A percentile compares a stretch with the other conserved stretches of the same genome.
Conservation (phyloP, 2,329 filamentous ascomycete genomes). For the Septoria linicola region DNA sequence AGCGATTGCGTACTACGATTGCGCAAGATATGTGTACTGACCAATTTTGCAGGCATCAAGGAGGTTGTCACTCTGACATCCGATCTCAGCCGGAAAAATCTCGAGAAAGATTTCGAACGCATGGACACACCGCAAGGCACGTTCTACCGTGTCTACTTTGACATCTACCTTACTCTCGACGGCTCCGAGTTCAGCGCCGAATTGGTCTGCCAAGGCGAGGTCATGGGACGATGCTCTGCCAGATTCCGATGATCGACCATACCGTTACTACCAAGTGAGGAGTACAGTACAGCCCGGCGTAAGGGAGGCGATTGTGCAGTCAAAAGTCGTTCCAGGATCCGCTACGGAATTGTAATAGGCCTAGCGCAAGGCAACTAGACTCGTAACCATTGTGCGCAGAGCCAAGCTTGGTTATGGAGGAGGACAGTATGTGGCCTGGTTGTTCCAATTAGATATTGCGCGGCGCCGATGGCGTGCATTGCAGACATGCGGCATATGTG, state of each 20-base stretch:
- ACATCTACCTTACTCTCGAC: slow-evolving; percentile 85
- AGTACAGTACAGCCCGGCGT: slow-evolving; percentile 19
- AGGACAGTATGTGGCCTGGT: not conserved
- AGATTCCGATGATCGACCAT: slow-evolving; percentile 63
- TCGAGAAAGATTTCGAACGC: slow-evolving; percentile 98
- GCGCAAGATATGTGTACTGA: slow-evolving; percentile 29
- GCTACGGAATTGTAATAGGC: not conserved
- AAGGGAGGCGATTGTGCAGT: slow-evolving; percentile 9
- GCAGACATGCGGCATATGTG: not conserved
- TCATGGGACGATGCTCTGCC: slow-evolving; percentile 95
- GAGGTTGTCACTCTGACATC: slow-evolving; percentile 97
- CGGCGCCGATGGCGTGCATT: too few species aligned
- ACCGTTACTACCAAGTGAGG: not conserved
- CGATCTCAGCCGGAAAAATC: slow-evolving; percentile 93
- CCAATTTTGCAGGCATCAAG: slow-evolving; percentile 74
- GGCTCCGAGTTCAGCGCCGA: slow-evolving; percentile 98
- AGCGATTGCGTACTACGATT: too few species aligned
- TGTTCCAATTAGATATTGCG: slow-evolving; percentile 1
- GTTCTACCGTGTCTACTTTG: slow-evolving; percentile 75
- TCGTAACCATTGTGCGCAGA: not conserved
- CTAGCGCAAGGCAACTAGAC: not conserved
- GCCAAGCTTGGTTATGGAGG: slow-evolving; percentile 2
- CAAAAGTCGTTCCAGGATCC: slow-evolving; percentile 9
- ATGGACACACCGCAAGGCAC: slow-evolving; percentile 98
- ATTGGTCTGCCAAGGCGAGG: slow-evolving; percentile 97